Evolutionary conservation across 2,329 filamentous ascomycete species (phyloP), one percentile per base, ranked within the genome.

Genomic region (Cercospora citrullina): DNA sequence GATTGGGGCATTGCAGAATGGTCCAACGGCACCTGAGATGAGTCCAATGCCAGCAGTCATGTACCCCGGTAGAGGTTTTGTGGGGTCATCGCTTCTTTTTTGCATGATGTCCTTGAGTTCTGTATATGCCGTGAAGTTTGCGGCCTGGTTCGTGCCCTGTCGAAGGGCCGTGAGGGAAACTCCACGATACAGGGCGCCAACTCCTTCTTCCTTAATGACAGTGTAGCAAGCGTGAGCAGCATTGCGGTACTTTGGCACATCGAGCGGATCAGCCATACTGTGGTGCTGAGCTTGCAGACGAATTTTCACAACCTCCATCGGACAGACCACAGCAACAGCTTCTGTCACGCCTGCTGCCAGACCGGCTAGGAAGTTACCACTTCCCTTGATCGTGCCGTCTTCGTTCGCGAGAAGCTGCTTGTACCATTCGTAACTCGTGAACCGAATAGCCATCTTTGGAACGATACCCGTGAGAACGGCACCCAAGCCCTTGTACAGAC

Each of bases 231-330:
- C 88, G 75, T 91, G 89, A 1, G 93, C 93, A 28, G 94, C 94
- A 81, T 96, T 97, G 79, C 94, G 92, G 85, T 98, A 98, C 84
- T 98, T 98, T 72, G 95, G 95, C 8, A 97, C 81, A 79, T 98
- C 95, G 73, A 98, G 89, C 5, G 95, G 95, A 79, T 99, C 95
- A 60, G 95, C 93, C 90, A 99, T 95, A 79, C 89, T 93, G 87
- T 99, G 95, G 84, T 97, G 92, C 83, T 99, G 95, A 4, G 94
- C 94, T 85, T 99, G 95, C 74, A 99, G 87, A 60, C 95, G 91
- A 79, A 99, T 99, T 87, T 99, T 99, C 82, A 99, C 89, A 70
- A 99, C 95, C 84, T 99, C 95, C 95, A 99, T 99, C 5, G 95
- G 95, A 31, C 94, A 97, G 66, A 99, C 95, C 62, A 99, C 92